Percentiles rank a stretch among this genome's conserved stretches.
These are phyloP conservation scores for Cornus kousa DNA, from an alignment of 148 eudicot genomes.

Conservation along the genomic window DNA sequence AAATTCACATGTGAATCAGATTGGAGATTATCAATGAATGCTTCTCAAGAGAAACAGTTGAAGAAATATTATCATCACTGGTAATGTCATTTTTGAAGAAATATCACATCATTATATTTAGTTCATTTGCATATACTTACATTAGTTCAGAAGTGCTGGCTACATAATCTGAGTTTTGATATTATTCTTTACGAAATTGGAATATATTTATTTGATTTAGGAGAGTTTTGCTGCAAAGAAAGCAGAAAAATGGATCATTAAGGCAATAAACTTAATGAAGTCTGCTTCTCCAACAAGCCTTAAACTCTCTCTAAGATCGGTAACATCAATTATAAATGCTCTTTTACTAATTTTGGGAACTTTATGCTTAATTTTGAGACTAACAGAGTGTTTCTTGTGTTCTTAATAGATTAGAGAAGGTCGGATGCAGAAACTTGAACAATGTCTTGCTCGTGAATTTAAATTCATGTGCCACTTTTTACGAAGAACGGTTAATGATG, in stretches of 20 bases:
- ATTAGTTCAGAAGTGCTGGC: background rate
- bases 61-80: constrained; percentile 22
- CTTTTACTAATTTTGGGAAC: no score
- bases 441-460: constrained; percentile 28
- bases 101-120: background rate
- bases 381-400: no score
- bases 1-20: constrained; percentile 9
- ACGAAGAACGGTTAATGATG: constrained; percentile 12
- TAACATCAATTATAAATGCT: background rate
- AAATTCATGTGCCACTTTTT: constrained; percentile 2
- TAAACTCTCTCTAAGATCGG: constrained; percentile 22
- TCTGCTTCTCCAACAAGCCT: constrained; percentile 28
- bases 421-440: constrained; percentile 22
- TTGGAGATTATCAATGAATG: constrained; percentile 23
- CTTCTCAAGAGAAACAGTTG: constrained; percentile 22
- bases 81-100: constrained; percentile 8
- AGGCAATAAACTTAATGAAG: constrained; percentile 16
- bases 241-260: constrained; percentile 18
- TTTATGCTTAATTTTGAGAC: background rate
- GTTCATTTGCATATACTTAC: background rate
- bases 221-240: constrained; percentile 11
- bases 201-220: background rate
- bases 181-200: background rate
- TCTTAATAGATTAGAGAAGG: constrained; percentile 37
- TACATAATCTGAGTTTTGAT: background rate